These are phyloP conservation scores for Barbarea vulgaris DNA, from an alignment of 345 rosid species.

Conservation along the genomic window DNA sequence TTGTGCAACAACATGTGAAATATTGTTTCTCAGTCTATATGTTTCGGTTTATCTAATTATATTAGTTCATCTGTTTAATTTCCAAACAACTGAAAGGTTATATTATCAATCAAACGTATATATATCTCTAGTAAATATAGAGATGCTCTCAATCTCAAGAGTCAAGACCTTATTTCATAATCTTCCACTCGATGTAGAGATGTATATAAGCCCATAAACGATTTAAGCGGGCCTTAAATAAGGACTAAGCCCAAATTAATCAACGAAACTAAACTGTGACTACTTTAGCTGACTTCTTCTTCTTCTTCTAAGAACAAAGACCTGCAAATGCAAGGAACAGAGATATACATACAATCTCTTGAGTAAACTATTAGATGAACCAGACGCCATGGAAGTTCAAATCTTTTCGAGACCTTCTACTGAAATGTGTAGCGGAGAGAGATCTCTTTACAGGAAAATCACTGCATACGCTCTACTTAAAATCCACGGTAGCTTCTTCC, in stretches of 20 bases:
- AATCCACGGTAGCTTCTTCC: constrained; percentile 63
- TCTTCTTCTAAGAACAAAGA: background rate
- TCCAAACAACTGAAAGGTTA: background rate
- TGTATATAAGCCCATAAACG: background rate
- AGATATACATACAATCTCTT: constrained; percentile 28
- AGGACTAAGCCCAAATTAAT: background rate
- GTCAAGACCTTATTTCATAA: background rate
- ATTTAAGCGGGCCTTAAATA: background rate
- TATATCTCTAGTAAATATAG: no score
- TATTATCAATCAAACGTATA: background rate
- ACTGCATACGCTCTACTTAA: constrained; percentile 73
- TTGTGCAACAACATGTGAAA: background rate
- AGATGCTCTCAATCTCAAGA: no score
- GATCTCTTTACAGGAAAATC: constrained; percentile 65
- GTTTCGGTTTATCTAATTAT: background rate
- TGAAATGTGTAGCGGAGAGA: constrained; percentile 53
- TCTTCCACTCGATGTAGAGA: background rate
- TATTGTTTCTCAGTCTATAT: background rate
- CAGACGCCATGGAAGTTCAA: constrained; percentile 53
- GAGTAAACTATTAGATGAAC: constrained; percentile 46
- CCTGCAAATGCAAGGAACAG: constrained; percentile 3
- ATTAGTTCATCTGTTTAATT: background rate
- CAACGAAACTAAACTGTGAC: background rate
- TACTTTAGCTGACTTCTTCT: background rate
- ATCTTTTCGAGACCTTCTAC: constrained; percentile 56